phyloP scores from a whole-genome alignment of 164 flowering plant species.

The Stephania yunnanensis region DNA sequence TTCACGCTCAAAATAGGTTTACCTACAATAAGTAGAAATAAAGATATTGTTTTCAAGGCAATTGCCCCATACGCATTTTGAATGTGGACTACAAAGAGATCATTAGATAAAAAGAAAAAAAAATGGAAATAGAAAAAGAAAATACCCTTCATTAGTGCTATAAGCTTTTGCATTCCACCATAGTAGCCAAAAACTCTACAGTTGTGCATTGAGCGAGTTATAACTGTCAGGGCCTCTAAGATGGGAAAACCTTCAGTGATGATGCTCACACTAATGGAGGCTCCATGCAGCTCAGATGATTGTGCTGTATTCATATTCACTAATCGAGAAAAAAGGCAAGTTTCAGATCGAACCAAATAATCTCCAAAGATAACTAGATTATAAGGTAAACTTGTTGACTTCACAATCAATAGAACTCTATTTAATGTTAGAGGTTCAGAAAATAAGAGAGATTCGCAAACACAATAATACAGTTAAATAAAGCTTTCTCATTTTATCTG shows the following conservation, averaged over 20 bases:
- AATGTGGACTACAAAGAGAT: neutral
- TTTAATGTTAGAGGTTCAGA: neutral
- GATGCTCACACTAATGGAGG: constrained; percentile 33
- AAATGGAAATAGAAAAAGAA: neutral
- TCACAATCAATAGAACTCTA: neutral
- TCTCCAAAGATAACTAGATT: neutral
- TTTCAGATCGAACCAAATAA: neutral
- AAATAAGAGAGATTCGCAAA: neutral
- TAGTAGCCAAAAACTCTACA: constrained; percentile 74
- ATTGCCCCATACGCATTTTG: neutral
- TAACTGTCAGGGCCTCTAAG: constrained; percentile 65
- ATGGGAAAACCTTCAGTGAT: constrained; percentile 54
- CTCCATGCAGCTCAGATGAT: constrained; percentile 31
- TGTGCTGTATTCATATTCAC: constrained; percentile 31
- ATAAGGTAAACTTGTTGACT: neutral
- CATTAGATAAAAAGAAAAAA: neutral
- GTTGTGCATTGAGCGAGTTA: constrained; percentile 74
- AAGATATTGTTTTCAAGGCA: neutral
- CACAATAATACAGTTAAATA: neutral
- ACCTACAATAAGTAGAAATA: neutral
- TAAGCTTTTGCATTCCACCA: constrained; percentile 88
- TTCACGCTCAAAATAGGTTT: neutral
- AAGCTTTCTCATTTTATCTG: neutral
- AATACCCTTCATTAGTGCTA: constrained; percentile 88
- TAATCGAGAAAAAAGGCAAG: constrained; percentile 16